Conservation (phyloP, 164 flowering plant species). For the Umbilicus rupestris region DNA sequence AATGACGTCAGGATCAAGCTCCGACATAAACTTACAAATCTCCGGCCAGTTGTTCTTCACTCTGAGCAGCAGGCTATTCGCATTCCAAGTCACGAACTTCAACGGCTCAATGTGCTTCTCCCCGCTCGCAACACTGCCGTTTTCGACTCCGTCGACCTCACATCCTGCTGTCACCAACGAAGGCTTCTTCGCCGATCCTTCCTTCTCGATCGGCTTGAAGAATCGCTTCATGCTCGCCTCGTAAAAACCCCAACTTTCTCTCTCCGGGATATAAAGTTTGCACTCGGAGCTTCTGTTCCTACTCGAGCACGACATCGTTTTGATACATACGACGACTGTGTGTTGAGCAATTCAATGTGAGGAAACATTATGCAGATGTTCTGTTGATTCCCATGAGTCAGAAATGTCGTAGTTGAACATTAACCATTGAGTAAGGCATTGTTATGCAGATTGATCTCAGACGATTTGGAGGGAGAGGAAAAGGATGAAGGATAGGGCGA, state of each 20-base stretch:
- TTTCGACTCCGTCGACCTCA: neutral
- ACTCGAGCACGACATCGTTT: too few species aligned
- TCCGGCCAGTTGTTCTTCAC: conserved; percentile 82
- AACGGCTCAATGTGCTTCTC: conserved; percentile 43
- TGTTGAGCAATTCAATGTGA: too few species aligned
- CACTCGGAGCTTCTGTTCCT: too few species aligned
- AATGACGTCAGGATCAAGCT: conserved; percentile 80
- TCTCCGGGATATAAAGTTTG: too few species aligned
- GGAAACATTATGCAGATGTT: too few species aligned
- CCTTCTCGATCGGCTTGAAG: conserved; percentile 77
- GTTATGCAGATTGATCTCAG: too few species aligned
- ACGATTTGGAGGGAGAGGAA: conserved; percentile 1
- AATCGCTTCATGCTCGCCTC: conserved; percentile 60
- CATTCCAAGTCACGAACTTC: conserved; percentile 94
- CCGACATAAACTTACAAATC: conserved; percentile 50
- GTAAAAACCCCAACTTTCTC: too few species aligned
- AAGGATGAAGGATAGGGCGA: neutral
- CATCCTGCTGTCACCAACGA: conserved; percentile 17
- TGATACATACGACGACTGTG: too few species aligned
- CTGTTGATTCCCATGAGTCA: too few species aligned
- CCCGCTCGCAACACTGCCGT: conserved; percentile 9
- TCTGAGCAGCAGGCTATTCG: conserved; percentile 86
- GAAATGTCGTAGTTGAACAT: too few species aligned
- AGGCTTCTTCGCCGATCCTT: conserved; percentile 57
- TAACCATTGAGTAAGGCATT: too few species aligned